A percentile compares a stretch with the other conserved stretches of the same genome.
Evolutionary conservation across 805 yeast genomes (phyloP).

Genomic region (Pichia scutulata): DNA sequence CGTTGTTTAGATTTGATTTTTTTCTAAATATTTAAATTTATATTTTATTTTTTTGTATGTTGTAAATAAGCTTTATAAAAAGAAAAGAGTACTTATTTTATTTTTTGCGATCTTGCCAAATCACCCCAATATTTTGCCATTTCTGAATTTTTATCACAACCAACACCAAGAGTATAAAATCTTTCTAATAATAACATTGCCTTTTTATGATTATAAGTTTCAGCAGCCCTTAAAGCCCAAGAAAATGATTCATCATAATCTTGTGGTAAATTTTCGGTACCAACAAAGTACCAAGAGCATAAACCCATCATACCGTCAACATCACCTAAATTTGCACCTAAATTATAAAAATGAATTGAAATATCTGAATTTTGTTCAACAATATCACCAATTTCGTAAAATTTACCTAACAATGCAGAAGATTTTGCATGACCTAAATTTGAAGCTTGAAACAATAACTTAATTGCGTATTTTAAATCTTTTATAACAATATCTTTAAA

Average conservation of each 20-base stretch:
- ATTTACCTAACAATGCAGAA: conserved; percentile 69
- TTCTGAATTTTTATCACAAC: conserved; percentile 52
- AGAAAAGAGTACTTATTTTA: neutral
- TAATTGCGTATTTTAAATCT: conserved; percentile 78
- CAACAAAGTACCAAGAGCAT: conserved; percentile 96
- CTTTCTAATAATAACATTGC: conserved; percentile 83
- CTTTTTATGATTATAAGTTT: conserved; percentile 52
- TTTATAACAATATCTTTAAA: conserved; percentile 80
- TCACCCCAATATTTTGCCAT: conserved; percentile 70
- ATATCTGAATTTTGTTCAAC: conserved; percentile 74
- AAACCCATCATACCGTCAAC: conserved; percentile 84
- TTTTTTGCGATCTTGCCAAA: conserved; percentile 47
- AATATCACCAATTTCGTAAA: conserved; percentile 74
- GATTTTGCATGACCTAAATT: conserved; percentile 80
- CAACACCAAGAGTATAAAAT: conserved; percentile 82
- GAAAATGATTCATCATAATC: conserved; percentile 85
- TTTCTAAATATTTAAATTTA: neutral
- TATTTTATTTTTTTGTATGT: neutral
- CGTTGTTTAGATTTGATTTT: conserved; percentile 7
- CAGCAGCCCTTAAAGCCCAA: conserved; percentile 90
- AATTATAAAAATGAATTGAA: conserved; percentile 86
- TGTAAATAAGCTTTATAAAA: neutral
- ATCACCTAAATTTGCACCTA: conserved; percentile 85
- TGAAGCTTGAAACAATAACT: conserved; percentile 81
- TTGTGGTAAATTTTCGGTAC: conserved; percentile 75